These are phyloP conservation scores for Rhizopogon vinicolor DNA, from an alignment of 768 basidiomycete genomes.

Conservation along the genomic window DNA sequence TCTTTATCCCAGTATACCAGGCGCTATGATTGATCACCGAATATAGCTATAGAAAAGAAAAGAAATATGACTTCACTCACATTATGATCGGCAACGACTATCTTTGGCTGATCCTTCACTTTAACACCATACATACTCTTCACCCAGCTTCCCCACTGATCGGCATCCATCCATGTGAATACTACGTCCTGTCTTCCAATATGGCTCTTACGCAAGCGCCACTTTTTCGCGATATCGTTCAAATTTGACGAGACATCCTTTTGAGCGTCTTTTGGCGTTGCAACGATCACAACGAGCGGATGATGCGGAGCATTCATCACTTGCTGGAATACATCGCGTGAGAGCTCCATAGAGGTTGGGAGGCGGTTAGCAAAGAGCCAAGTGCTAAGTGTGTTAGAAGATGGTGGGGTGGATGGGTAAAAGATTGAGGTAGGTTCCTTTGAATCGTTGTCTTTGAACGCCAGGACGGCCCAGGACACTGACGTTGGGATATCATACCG, in stretches of 20 bases:
- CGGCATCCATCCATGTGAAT: slow-evolving; percentile 87
- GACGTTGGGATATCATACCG: slow-evolving; percentile 31
- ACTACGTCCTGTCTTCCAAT: slow-evolving; percentile 52
- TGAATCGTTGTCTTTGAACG: slow-evolving; percentile 55
- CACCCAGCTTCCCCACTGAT: slow-evolving; percentile 83
- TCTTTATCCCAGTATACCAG: slow-evolving; percentile 77
- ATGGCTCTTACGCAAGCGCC: slow-evolving; percentile 39
- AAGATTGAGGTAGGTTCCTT: slow-evolving; percentile 42
- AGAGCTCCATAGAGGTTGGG: slow-evolving; percentile 70
- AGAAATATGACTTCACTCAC: slow-evolving; percentile 34
- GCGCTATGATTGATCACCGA: slow-evolving; percentile 34
- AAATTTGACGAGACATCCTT: slow-evolving; percentile 43
- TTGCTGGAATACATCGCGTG: slow-evolving; percentile 72
- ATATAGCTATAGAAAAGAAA: neutral
- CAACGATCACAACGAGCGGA: slow-evolving; percentile 77
- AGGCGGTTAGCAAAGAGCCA: slow-evolving; percentile 74
- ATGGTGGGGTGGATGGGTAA: slow-evolving; percentile 7
- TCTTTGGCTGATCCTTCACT: slow-evolving; percentile 21
- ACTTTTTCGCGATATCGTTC: slow-evolving; percentile 51
- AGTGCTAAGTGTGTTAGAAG: slow-evolving; percentile 20
- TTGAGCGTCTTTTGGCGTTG: slow-evolving; percentile 33
- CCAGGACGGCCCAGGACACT: slow-evolving; percentile 61
- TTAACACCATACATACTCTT: slow-evolving; percentile 85
- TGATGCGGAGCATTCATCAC: slow-evolving; percentile 79
- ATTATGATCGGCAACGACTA: slow-evolving; percentile 80